A percentile compares a stretch with the other conserved stretches of the same genome.
Evolutionary conservation across 495 filamentous ascomycete species (phyloP).

Genomic region (Aspergillus funiculosus): DNA sequence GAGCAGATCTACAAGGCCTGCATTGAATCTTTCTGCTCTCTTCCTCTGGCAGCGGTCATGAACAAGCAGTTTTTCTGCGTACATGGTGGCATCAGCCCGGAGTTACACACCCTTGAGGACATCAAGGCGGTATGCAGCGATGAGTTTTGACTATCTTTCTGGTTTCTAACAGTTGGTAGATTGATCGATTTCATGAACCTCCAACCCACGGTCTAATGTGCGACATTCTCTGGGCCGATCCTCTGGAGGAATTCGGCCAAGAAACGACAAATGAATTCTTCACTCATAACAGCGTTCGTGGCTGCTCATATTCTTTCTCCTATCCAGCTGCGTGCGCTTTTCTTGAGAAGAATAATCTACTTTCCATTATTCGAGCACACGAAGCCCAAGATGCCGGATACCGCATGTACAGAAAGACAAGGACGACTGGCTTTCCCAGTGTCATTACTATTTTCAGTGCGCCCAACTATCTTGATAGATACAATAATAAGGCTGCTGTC

Average conservation of each 20-base stretch:
- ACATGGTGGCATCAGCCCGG: slow-evolving; percentile 91
- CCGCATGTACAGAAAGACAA: slow-evolving; percentile 97
- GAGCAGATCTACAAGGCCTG: slow-evolving; percentile 95
- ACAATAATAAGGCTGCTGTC: slow-evolving; percentile 99
- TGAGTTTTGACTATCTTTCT: too few relatives aligned
- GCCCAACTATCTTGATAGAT: slow-evolving; percentile 98
- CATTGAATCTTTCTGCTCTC: slow-evolving; percentile 92
- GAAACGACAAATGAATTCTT: slow-evolving; percentile 97
- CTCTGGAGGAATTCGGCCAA: slow-evolving; percentile 97
- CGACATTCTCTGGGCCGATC: slow-evolving; percentile 97
- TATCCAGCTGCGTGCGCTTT: slow-evolving; percentile 98
- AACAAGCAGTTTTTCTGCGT: slow-evolving; percentile 99
- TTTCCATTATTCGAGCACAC: slow-evolving; percentile 95
- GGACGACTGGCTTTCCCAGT: slow-evolving; percentile 95
- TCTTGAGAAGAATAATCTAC: slow-evolving; percentile 95
- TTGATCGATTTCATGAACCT: slow-evolving; percentile 95
- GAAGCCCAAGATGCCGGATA: slow-evolving; percentile 99
- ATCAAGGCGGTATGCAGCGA: slow-evolving; percentile 53
- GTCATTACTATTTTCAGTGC: slow-evolving; percentile 99
- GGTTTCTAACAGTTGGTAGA: too few relatives aligned
- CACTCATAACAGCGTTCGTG: slow-evolving; percentile 95
- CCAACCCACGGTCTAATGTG: slow-evolving; percentile 98
- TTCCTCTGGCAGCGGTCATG: slow-evolving; percentile 95
- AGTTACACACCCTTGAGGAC: slow-evolving; percentile 92
- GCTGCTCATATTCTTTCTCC: slow-evolving; percentile 98